Conservation (phyloP, 805 yeast genomes). For the Kazachstania psychrophila region DNA sequence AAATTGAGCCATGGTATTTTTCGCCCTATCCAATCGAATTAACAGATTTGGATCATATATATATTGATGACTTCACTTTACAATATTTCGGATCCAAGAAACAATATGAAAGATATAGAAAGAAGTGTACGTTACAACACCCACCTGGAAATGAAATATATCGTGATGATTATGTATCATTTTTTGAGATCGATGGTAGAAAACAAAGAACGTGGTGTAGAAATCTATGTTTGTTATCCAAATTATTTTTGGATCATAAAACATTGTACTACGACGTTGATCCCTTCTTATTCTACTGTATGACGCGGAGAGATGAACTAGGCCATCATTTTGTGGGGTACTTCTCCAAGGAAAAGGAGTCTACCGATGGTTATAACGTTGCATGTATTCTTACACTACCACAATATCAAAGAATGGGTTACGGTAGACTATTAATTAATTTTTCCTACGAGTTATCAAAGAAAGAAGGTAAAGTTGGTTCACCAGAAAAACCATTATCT, state of each 20-base stretch:
- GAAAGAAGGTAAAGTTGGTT: conserved; percentile 83
- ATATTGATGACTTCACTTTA: conserved; percentile 84
- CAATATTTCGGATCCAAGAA: conserved; percentile 81
- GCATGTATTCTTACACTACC: conserved; percentile 96
- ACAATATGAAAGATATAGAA: conserved; percentile 86
- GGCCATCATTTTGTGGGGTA: conserved; percentile 97
- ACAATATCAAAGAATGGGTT: conserved; percentile 92
- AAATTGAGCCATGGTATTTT: conserved; percentile 98
- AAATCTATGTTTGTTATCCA: conserved; percentile 81
- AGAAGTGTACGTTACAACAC: conserved; percentile 80
- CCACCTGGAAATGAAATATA: conserved; percentile 99
- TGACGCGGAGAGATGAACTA: conserved; percentile 80
- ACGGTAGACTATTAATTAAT: conserved; percentile 83
- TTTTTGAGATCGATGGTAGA: conserved; percentile 95
- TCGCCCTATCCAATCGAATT: conserved; percentile 94
- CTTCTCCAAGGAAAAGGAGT: conserved; percentile 93
- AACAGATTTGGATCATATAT: conserved; percentile 84
- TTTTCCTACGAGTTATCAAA: conserved; percentile 86
- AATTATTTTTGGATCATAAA: conserved; percentile 89
- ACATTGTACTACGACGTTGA: conserved; percentile 96
- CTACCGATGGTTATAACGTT: conserved; percentile 89
- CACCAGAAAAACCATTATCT: conserved; percentile 94
- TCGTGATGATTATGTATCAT: conserved; percentile 84
- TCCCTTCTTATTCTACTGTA: conserved; percentile 91
- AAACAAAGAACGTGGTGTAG: conserved; percentile 97